Percentiles rank a stretch among this genome's conserved stretches.
These are phyloP conservation scores for Graphilbum ipis-grandicollis DNA, from an alignment of 2,329 filamentous ascomycete species.

Conservation along the genomic window DNA sequence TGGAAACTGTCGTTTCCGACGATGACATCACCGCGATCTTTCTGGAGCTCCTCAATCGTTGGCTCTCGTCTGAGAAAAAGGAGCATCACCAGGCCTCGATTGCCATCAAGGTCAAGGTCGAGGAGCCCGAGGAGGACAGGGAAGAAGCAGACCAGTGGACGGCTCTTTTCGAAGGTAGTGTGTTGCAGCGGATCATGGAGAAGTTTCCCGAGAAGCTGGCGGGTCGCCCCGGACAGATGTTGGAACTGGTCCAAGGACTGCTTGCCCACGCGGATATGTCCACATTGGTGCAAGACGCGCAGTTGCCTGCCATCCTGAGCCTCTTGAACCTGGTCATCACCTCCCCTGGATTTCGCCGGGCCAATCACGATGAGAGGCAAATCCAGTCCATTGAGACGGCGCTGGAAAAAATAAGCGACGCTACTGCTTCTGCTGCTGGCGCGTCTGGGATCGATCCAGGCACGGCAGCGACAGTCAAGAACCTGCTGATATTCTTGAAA, in stretches of 20 bases:
- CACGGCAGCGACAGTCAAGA: constrained; percentile 32
- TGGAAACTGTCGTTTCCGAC: constrained; percentile 31
- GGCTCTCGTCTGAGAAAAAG: constrained; percentile 23
- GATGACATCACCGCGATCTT: constrained; percentile 45
- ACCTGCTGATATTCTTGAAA: constrained; percentile 35
- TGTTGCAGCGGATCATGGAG: constrained; percentile 49
- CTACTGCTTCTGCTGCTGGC: no score
- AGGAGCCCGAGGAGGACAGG: constrained; percentile 11
- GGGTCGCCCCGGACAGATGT: constrained; percentile 43
- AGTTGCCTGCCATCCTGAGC: constrained; percentile 37
- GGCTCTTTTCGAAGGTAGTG: constrained; percentile 38
- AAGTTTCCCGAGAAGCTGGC: constrained; percentile 45
- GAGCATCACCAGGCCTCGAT: constrained; percentile 10
- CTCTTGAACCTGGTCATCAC: constrained; percentile 43
- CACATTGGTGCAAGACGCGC: constrained; percentile 21
- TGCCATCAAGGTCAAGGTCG: constrained; percentile 11
- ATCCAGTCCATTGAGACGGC: constrained; percentile 29
- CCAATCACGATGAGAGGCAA: constrained; percentile 22
- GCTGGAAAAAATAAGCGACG: constrained; percentile 23
- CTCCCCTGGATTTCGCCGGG: constrained; percentile 34
- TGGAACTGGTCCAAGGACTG: constrained; percentile 46
- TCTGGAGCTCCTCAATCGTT: constrained; percentile 37
- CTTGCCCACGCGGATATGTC: constrained; percentile 26
- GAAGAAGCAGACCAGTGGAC: constrained; percentile 22
- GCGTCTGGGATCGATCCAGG: constrained; percentile 14